Conservation (phyloP, 352 stramenopile species). For the Globisporangium sylvaticum region DNA sequence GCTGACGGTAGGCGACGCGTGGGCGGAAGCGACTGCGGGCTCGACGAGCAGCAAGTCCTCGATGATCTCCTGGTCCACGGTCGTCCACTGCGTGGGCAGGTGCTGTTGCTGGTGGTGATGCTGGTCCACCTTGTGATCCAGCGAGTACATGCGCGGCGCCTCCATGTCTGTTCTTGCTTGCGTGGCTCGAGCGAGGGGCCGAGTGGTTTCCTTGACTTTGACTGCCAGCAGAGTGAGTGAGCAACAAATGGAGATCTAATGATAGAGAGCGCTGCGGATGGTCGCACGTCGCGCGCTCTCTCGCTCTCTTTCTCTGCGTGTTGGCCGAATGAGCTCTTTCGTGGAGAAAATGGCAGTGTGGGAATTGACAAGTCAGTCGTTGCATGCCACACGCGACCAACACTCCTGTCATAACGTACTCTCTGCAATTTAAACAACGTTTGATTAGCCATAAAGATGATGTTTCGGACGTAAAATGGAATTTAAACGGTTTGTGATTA, state of each 20-base stretch:
- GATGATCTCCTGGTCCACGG: constrained; percentile 50
- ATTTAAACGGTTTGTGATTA: not conserved
- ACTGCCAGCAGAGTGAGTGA: not conserved
- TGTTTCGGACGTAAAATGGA: not conserved
- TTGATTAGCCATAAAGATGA: not conserved
- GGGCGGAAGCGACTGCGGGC: not conserved
- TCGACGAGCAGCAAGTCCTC: constrained; percentile 38
- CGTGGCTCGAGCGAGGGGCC: not conserved
- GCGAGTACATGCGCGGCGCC: not conserved
- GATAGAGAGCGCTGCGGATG: not conserved
- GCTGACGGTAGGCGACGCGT: not conserved
- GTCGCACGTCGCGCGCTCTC: not conserved
- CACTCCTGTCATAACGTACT: not conserved
- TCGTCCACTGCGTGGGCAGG: constrained; percentile 30
- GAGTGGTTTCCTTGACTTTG: not conserved
- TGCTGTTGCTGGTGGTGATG: not conserved
- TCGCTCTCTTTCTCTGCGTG: not conserved
- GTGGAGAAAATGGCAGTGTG: not conserved
- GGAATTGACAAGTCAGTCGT: not conserved
- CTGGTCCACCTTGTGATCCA: not conserved
- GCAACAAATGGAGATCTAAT: too few relatives aligned
- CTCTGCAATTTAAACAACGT: not conserved
- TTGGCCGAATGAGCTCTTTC: not conserved
- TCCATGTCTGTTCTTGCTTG: not conserved
- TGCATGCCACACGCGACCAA: not conserved